A percentile compares a stretch with the other conserved stretches of the same genome.
Conservation (phyloP, 345 rosid genomes). For the Eucalyptus curtisii region DNA sequence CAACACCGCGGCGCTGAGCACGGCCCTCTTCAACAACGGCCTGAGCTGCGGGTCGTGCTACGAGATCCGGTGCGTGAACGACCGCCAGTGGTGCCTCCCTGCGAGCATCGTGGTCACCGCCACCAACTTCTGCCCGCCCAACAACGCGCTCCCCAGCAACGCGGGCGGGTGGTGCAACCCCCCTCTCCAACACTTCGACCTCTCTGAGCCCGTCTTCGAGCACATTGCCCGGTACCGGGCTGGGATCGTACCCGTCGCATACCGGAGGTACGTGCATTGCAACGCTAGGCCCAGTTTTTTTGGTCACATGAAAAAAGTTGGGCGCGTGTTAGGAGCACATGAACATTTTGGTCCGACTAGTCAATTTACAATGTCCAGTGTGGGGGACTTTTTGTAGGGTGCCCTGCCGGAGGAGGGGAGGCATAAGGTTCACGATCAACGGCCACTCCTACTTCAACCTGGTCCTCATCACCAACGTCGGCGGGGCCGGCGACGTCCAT, state of each 20-base stretch:
- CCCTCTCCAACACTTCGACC: slow-evolving; percentile 53
- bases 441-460: slow-evolving; percentile 55
- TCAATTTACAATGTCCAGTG: slow-evolving; percentile 27
- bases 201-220: slow-evolving; percentile 50
- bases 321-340: background rate
- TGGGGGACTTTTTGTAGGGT: slow-evolving; percentile 43
- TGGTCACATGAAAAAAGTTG: background rate
- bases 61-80: slow-evolving; percentile 37
- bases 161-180: slow-evolving; percentile 72
- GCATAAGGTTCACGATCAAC: slow-evolving; percentile 46
- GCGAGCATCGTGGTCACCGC: slow-evolving; percentile 47
- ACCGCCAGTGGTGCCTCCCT: slow-evolving; percentile 47
- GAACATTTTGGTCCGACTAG: slow-evolving; percentile 14
- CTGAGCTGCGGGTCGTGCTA: slow-evolving; percentile 58
- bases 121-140: slow-evolving; percentile 61
- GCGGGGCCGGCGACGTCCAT: slow-evolving; percentile 47
- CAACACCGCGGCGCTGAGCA: slow-evolving; percentile 55
- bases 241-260: slow-evolving; percentile 49
- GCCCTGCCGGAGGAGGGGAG: slow-evolving; percentile 37
- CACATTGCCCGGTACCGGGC: slow-evolving; percentile 45
- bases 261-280: background rate
- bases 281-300: background rate
- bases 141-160: slow-evolving; percentile 36
- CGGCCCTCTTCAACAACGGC: slow-evolving; percentile 52
- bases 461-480: slow-evolving; percentile 46